Base-by-base conservation (phyloP, 768 basidiomycete species). In the Calocybe cyanea region DNA sequence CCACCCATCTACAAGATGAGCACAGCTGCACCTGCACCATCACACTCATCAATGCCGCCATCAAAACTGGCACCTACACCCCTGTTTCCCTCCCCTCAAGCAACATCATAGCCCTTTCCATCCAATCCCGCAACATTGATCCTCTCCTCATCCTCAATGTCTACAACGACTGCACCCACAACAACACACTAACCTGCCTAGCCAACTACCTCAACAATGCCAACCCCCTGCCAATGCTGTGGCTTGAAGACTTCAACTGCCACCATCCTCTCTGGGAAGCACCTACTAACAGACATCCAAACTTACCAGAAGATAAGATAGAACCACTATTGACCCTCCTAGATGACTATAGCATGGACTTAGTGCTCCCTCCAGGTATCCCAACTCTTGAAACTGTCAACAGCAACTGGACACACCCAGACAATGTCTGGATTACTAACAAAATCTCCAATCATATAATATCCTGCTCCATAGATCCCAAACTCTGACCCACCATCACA, bases 401-500 rank as follows among this genome's bases (percentile, higher is more conserved):
- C 1, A 9, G 36, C 9, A 0, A 17, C 8, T 49, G 38, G 38
- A 49, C 43, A 0, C 19, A 15, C 2, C 38, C 38, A 0, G 38
- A 49, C 24, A 49, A 49, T 13, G 38, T 45, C 18, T 49, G 38
- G 43, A 3, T 2, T 30, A 3, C 19, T 2, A 17, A 23, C 17
- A 11, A 13, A 2, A 15, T 2, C 9, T 24, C 10, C 3, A 19
- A 46, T 10, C 41, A 30, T 21, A 40, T 49, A n/a, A n/a, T 25
- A 13, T 15, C 2, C 31, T 32, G 48, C n/a, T 24, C 39, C 13
- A n/a, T 17, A 0, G 25, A 8, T 3, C 11, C 35, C 9, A n/a
- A 7, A 0, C 28, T 36, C 0, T 44, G 46, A 0, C 60, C 59
- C 1, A 43, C 53, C 0, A 46, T 49, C 0, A 59, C 67, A 0